Evolutionary conservation across 331 rosid genomes (phyloP), one percentile per base, ranked within the genome.

Genomic region (Quercus lobata): DNA sequence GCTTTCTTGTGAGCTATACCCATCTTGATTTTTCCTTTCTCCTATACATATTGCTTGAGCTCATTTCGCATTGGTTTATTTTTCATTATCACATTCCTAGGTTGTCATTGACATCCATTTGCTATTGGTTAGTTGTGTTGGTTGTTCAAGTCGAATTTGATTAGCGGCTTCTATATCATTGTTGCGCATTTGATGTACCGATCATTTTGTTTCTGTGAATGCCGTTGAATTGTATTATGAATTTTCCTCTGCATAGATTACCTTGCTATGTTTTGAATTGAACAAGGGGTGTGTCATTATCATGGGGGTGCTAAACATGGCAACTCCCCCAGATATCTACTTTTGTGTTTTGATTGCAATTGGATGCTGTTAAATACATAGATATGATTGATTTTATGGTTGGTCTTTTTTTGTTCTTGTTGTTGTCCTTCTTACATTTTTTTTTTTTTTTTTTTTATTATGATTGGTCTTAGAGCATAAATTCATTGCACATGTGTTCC

Each of bases 1-100:
- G 90, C 94, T 87, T 92, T 81, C 93, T 90, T 94, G 93, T 77
- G 84, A 85, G 71, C 78, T 63, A 81, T 83, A 88, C 86, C 83
- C 82, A 84, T 76, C 83, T 68, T 79, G 56, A 17, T 82, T 73
- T 85, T 77, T 57, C 81, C 49, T 41, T 77, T 75, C 74, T 73
- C 73, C 25, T 77, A 29, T 78, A 46, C 68, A 25, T 85, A 75
- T 76, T 72, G 60, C 62, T 78, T 76, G 79, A 73, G 82, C 82
- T 85, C 77, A 72, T 74, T 78, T 65, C 12, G 56, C 62, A 69
- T 80, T 44, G 55, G 78, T 68, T 80, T 49, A 49, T 78, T 82
- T 78, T 76, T 65, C 71, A 70, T 34, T 71, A 69, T 65, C 49
- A 2, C 35, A 55, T 41, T 79, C 77, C 57, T 76, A 34, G 25